Conservation (phyloP, 208 protist species). For the Leishmania arabica region DNA sequence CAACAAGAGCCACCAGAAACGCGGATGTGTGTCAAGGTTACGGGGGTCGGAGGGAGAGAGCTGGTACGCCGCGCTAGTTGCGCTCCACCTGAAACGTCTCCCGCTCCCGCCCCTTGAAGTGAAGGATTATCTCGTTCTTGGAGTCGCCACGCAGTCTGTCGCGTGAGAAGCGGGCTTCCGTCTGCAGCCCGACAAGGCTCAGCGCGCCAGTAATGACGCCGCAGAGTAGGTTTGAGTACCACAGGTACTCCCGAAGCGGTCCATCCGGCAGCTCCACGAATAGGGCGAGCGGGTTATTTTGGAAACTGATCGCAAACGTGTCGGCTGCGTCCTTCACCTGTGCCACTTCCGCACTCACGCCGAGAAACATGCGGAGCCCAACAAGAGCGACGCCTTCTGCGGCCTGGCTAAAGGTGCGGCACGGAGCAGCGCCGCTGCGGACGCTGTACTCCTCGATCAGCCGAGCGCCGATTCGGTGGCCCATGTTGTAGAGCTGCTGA, state of each 20-base stretch:
- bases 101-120: slow-evolving; percentile 75
- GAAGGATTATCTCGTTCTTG: slow-evolving; percentile 88
- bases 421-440: slow-evolving; percentile 76
- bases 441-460: slow-evolving; percentile 98
- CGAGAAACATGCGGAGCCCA: slow-evolving; percentile 97
- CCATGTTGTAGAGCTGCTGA: slow-evolving; percentile 95
- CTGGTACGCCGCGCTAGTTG: slow-evolving; percentile 18
- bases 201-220: slow-evolving; percentile 96
- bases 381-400: slow-evolving; percentile 95
- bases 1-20: neutral
- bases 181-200: slow-evolving; percentile 92
- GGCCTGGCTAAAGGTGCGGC: slow-evolving; percentile 93
- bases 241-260: slow-evolving; percentile 77
- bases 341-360: slow-evolving; percentile 83
- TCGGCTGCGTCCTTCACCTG: slow-evolving; percentile 83
- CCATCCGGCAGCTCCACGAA: slow-evolving; percentile 98
- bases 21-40: neutral
- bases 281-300: slow-evolving; percentile 96
- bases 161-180: slow-evolving; percentile 80
- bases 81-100: slow-evolving; percentile 82
- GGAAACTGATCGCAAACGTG: slow-evolving; percentile 92
- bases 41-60: neutral
- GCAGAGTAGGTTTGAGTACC: slow-evolving; percentile 97
- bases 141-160: slow-evolving; percentile 91
- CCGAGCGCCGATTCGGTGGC: slow-evolving; percentile 96